Base-by-base conservation (phyloP, 192 early-diverging fungal species). In the Dimargaris cristalligena region DNA sequence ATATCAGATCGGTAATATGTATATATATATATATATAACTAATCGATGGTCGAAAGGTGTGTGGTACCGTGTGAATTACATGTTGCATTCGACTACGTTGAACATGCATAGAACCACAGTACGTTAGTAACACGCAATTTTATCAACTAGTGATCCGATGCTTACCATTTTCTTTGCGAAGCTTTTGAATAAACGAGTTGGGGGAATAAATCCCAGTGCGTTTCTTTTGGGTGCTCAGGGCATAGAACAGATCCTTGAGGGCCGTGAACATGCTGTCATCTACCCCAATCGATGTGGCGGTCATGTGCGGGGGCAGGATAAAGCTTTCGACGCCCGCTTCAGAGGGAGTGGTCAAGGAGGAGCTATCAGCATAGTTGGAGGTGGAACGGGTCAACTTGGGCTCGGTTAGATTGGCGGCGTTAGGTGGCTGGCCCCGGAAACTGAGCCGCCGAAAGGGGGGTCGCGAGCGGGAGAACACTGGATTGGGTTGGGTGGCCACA, bases 121-220 rank as follows among this genome's bases (percentile, higher is more conserved):
- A n/a, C n/a, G n/a, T n/a, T n/a, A n/a, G n/a, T n/a, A n/a, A n/a
- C n/a, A n/a, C n/a, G n/a, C n/a, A n/a, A n/a, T n/a, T n/a, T n/a
- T n/a, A n/a, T n/a, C n/a, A n/a, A n/a, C n/a, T n/a, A n/a, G n/a
- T n/a, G n/a, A n/a, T n/a, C n/a, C n/a, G n/a, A n/a, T 44, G 30
- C 55, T 62, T 78, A 90, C 88, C 89, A 71, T 97, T 97, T 58
- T 90, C 85, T 61, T 88, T 86, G 65, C 92, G 93, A 32, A 99
- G 79, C 64, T 89, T 93, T 33, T 74, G 74, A 13, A 97, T 80
- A 63, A 99, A 93, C 32, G 80, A 72, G 54, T 81, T 76, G 4
- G 96, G 94, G 34, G 83, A 86, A 31, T 95, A 63, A 38, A 85
- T 81, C 35, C 90, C 90, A 0, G 83, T 84, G 63, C 83, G 80